Evolutionary conservation across 2,329 filamentous ascomycete species (phyloP).

Genomic region (Coniochaeta pulveracea): DNA sequence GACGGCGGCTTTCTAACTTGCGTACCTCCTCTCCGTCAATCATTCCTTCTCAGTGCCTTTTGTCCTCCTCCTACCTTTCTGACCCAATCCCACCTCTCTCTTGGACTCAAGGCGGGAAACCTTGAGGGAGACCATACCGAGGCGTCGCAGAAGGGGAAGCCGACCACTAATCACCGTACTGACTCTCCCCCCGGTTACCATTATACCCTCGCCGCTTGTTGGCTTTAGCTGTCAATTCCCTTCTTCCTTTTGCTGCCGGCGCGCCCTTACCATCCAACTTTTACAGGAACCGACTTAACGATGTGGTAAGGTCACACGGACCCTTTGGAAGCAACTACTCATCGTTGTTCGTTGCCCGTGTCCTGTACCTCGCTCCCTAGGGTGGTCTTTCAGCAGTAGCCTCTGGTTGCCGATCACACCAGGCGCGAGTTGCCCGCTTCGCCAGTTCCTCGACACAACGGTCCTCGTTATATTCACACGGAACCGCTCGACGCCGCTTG

Average conservation of each 20-base stretch:
- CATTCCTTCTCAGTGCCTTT: background rate
- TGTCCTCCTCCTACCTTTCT: background rate
- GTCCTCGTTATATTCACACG: too few species aligned
- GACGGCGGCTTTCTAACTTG: background rate
- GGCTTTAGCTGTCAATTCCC: background rate
- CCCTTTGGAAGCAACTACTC: too few species aligned
- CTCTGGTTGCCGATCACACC: too few species aligned
- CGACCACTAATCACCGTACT: too few species aligned
- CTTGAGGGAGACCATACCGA: background rate
- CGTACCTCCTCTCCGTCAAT: background rate
- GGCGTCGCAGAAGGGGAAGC: constrained; percentile 1
- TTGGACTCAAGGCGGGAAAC: background rate
- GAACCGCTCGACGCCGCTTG: background rate
- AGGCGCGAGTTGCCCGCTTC: background rate
- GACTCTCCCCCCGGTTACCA: too few species aligned
- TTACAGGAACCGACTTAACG: too few species aligned
- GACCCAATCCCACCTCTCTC: background rate
- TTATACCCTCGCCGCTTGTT: constrained; percentile 1
- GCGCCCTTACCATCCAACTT: too few species aligned
- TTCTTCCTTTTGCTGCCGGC: constrained; percentile 1
- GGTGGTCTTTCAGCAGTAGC: too few species aligned
- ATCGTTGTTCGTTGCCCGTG: too few species aligned
- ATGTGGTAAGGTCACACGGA: too few species aligned
- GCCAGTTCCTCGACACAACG: background rate
- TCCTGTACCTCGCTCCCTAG: too few species aligned